Evolutionary conservation across 371 early-diverging fungal genomes (phyloP), one percentile per base, ranked within the genome.

Genomic region (Mucor saturninus): DNA sequence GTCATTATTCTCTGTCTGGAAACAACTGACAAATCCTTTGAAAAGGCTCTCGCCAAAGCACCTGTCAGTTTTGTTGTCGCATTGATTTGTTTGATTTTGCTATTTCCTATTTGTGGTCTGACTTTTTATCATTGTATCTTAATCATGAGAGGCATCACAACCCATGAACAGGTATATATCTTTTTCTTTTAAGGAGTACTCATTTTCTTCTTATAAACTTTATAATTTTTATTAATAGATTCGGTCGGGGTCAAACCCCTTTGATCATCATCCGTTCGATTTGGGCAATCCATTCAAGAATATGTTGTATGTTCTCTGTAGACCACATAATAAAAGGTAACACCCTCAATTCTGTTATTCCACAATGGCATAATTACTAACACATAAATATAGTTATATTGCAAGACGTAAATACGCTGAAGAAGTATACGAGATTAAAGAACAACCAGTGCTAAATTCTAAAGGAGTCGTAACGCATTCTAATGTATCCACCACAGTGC

Each of bases 111-210:
- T 0, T 77, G 87, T 15, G 83, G 89, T 11, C 73, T 97, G 64
- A 81, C 90, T 7, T 62, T 68, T 0, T 95, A 92, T 73, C 97
- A 96, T 63, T 86, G 85, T 32, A 88, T 83, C 74, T 73, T 95
- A 14, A 83, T 89, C 2, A 76, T 82, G 38, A 71, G 79, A 51
- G 93, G 93, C 58, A 73, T 93, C 14, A 94, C 95, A 6, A 95
- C 97, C 0, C 93, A 95, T 68, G 97, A 96, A 72, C 88, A 93
- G 74, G 84, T 95, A 61, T n/a, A 13, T 29, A 4, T 48, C 39
- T 26, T 46, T 46, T 29, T 35, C 4, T 35, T 4, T 45, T 56
- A 45, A n/a, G 21, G 59, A 42, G 39, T 11, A 39, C n/a, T 26
- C 40, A 40, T 21, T 21, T 21, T 21, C 1, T 21, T 0, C 21